phyloP scores from a whole-genome alignment of 257 asterid species.

The Salvia splendens region DNA sequence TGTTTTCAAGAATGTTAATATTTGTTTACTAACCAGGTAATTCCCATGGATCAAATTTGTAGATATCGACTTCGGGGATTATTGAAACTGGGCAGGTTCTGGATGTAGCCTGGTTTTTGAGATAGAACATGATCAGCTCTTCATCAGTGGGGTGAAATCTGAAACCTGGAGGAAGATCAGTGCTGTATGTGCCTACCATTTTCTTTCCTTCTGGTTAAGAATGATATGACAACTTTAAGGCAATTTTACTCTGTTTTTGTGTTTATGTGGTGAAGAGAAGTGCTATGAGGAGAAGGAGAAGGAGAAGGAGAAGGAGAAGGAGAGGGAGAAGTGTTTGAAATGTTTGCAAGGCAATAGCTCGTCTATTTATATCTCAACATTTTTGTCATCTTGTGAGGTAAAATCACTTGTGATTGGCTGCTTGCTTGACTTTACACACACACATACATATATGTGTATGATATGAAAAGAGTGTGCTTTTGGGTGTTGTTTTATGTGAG shows the following conservation, averaged over 20 bases:
- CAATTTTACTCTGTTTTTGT: neutral
- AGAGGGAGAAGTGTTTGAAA: constrained; percentile 42
- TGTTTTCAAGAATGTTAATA: neutral
- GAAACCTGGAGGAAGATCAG: constrained; percentile 91
- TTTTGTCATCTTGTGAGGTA: constrained; percentile 40
- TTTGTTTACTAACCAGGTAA: constrained; percentile 63
- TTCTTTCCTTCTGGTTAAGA: neutral
- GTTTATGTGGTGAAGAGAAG: constrained; percentile 20
- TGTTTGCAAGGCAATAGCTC: constrained; percentile 46
- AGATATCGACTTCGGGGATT: constrained; percentile 78
- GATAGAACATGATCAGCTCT: constrained; percentile 79
- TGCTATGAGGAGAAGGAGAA: constrained; percentile 18
- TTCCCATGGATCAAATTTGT: constrained; percentile 90
- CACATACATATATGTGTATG: neutral
- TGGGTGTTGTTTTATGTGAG: constrained; percentile 20
- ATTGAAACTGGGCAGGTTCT: constrained; percentile 69
- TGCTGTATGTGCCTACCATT: constrained; percentile 57
- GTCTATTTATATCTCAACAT: constrained; percentile 34
- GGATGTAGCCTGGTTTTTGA: constrained; percentile 66
- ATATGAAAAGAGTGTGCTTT: neutral
- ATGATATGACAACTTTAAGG: neutral
- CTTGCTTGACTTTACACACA: constrained; percentile 34
- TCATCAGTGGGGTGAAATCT: constrained; percentile 94
- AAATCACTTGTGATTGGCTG: constrained; percentile 43
- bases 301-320: constrained; percentile 20